Base-by-base conservation (phyloP, 169 alveolate genomes). In the Perkinsus marinus region DNA sequence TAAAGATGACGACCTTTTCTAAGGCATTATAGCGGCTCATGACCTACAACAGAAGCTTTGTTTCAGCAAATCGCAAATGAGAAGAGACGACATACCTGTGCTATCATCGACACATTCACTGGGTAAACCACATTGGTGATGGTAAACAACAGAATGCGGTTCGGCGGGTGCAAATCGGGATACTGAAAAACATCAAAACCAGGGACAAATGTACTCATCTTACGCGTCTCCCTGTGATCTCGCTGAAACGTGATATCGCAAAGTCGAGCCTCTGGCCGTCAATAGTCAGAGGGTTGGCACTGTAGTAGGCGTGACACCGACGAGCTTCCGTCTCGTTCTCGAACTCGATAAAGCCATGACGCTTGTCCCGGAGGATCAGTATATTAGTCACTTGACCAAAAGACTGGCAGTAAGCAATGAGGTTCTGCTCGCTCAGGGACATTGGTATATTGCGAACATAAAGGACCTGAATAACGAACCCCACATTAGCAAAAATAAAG, bases 71-170 rank as follows among this genome's bases (percentile, higher is more conserved):
- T 30, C 79, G 22, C 5, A 30, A 26, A 6, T 2, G 79, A 13
- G 22, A 57, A 2, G 36, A 19, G 30, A 13, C 79, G 26, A 57
- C 79, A 19, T 19, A 57, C 79, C 79, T 57, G 79, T 2, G 79
- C 79, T n/a, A 93, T 93, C 92, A 93, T 90, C 41, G 91, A 93
- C 41, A 93, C 92, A 89, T 93, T 93, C 36, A 93, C 95, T 34
- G 95, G 95, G 39, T 92, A 93, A 26, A 92, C 94, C 90, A 93
- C 30, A 90, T 93, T 93, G 34, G 93, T 91, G 89, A 93, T 91
- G 0, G 95, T 91, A 39, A 93, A 93, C 89, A 93, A 37, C 10
- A 93, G 92, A 37, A 93, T 93, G 22, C 79, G 79, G 79, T 57
- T 57, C 79, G 79, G 79, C 79, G 79, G 79, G 22, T 57, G 79